phyloP scores from a whole-genome alignment of 164 flowering plant species.

The Sextonia rubra region DNA sequence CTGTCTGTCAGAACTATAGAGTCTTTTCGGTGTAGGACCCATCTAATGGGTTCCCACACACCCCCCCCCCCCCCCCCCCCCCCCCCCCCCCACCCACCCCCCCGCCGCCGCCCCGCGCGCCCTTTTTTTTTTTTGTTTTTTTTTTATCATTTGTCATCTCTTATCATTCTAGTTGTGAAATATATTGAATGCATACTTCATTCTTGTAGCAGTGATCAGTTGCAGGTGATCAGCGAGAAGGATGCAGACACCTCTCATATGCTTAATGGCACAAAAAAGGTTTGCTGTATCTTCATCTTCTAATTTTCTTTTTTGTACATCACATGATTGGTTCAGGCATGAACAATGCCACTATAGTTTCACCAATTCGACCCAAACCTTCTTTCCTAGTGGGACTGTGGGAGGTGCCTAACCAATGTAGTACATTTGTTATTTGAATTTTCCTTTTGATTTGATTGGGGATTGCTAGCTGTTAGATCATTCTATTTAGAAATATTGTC shows the following conservation, averaged over 20 bases:
- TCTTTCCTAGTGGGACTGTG: background rate
- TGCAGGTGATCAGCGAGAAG: slow-evolving; percentile 25
- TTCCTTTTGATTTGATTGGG: background rate
- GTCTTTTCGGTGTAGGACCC: too few relatives aligned
- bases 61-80: too few relatives aligned
- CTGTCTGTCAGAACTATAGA: too few relatives aligned
- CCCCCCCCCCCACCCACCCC: too few relatives aligned
- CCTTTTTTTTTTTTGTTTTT: too few relatives aligned
- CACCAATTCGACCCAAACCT: background rate
- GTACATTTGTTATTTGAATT: background rate
- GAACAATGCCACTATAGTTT: too few relatives aligned
- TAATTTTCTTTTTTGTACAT: too few relatives aligned
- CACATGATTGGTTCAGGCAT: too few relatives aligned
- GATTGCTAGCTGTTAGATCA: too few relatives aligned
- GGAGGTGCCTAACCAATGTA: background rate
- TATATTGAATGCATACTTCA: background rate
- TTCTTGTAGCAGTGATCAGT: slow-evolving; percentile 26
- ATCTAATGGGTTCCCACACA: too few relatives aligned
- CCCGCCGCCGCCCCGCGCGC: too few relatives aligned
- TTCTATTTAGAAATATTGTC: too few relatives aligned
- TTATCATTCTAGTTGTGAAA: background rate
- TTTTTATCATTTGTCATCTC: background rate
- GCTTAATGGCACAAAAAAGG: slow-evolving; percentile 41
- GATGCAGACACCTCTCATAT: slow-evolving; percentile 21
- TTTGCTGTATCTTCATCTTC: slow-evolving; percentile 8